A percentile compares a stretch with the other conserved stretches of the same genome.
Conservation (phyloP, 371 early-diverging fungal species). For the Syncephalastrum contaminatum region DNA sequence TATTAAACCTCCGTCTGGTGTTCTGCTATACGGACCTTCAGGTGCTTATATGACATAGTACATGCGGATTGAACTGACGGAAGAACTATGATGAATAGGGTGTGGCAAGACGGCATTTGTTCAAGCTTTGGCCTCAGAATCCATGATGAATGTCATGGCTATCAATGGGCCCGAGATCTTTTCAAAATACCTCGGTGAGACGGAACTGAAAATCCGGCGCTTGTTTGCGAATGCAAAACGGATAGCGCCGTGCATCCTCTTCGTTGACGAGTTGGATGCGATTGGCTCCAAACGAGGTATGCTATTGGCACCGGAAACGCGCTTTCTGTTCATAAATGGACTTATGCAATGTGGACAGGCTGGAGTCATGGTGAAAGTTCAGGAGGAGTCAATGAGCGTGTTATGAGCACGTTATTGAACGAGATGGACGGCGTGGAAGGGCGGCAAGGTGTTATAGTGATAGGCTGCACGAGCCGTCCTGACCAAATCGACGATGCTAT, state of each 20-base stretch:
- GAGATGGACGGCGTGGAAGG: conserved; percentile 82
- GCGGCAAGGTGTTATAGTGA: conserved; percentile 71
- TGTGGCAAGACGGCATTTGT: conserved; percentile 87
- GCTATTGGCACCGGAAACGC: too few relatives aligned
- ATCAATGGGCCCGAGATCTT: conserved; percentile 82
- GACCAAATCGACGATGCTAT: conserved; percentile 87
- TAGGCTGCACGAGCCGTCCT: conserved; percentile 81
- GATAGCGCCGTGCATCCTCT: conserved; percentile 84
- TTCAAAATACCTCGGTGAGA: conserved; percentile 91
- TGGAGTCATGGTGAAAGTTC: conserved; percentile 53
- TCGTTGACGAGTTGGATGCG: conserved; percentile 90
- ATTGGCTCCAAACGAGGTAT: conserved; percentile 78
- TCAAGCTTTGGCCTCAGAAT: conserved; percentile 69
- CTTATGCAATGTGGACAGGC: conserved; percentile 17
- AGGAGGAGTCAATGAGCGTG: conserved; percentile 76
- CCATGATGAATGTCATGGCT: conserved; percentile 73
- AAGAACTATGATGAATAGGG: conserved; percentile 35
- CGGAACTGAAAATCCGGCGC: conserved; percentile 77
- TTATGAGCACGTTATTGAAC: conserved; percentile 73
- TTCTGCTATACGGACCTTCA: conserved; percentile 86
- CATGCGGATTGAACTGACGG: too few relatives aligned
- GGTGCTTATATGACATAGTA: conserved; percentile 43
- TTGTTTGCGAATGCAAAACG: conserved; percentile 85
- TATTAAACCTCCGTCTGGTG: conserved; percentile 73
- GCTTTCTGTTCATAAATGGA: too few relatives aligned